Conservation (phyloP, 2,329 filamentous ascomycete species). For the Aspergillus terreus region DNA sequence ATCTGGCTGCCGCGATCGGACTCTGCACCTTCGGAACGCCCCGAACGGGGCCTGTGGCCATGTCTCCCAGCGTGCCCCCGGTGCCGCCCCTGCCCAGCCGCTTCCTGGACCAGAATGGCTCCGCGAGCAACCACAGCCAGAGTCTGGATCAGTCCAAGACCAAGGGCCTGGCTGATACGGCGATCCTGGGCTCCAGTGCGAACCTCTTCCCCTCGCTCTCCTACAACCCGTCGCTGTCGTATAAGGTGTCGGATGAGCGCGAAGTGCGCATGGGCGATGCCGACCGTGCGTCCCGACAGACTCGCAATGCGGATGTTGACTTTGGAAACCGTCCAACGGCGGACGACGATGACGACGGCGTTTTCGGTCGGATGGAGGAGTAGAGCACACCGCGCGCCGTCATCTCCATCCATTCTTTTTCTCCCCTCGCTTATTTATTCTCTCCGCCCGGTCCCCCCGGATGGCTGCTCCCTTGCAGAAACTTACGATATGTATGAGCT, state of each 20-base stretch:
- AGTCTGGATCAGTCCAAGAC: constrained; percentile 45
- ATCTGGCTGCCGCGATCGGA: constrained; percentile 85
- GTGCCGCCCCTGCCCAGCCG: constrained; percentile 82
- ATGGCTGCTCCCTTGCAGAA: constrained; percentile 18
- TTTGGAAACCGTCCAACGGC: constrained; percentile 46
- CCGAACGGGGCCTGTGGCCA: constrained; percentile 58
- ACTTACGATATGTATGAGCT: constrained; percentile 37
- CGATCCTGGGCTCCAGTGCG: constrained; percentile 34
- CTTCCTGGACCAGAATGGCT: constrained; percentile 63
- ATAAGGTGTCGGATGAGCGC: constrained; percentile 49
- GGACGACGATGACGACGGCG: constrained; percentile 89
- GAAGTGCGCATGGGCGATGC: constrained; percentile 68
- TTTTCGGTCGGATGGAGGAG: constrained; percentile 96
- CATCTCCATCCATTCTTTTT: background rate
- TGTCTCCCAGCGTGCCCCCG: constrained; percentile 73
- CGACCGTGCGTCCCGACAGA: constrained; percentile 38
- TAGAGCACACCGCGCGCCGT: constrained; percentile 38
- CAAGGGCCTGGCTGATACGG: constrained; percentile 21
- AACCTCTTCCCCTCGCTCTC: constrained; percentile 41
- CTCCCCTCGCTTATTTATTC: background rate
- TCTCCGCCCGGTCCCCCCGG: constrained; percentile 1
- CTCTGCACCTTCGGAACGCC: constrained; percentile 85
- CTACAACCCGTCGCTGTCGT: constrained; percentile 44
- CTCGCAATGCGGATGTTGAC: constrained; percentile 34
- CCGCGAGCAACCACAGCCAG: constrained; percentile 59